Evolutionary conservation across 1,284 basidiomycete species (phyloP), one percentile per base, ranked within the genome.

Genomic region (Pseudozyma hubeiensis): DNA sequence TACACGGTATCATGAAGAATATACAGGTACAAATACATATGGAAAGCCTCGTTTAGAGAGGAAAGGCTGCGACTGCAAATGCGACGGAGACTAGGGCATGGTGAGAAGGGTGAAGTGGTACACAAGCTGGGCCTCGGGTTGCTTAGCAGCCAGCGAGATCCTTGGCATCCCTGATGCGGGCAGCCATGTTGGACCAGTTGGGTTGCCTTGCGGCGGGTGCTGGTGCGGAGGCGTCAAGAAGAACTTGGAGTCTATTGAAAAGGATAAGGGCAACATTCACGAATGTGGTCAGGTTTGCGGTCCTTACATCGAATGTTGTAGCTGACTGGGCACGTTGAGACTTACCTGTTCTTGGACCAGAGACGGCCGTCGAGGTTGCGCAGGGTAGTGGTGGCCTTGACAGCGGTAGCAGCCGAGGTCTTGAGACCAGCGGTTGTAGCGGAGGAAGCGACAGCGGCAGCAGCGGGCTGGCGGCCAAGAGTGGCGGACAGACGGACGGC

Each of bases 401-500:
- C 37, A 40, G 64, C 56, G 3, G 67, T 40, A 24, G 59, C 46
- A 10, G 72, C 67, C 41, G 67, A 75, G 53, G 72, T 70, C 64
- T 66, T 70, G 60, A 75, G 57, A 61, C 67, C 72, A 17, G 71
- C 71, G 10, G 71, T 40, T 31, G 52, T 59, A 13, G 71, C 56
- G 34, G 64, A 59, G 41, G 70, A 61, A 24, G 54, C 57, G 13
- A 53, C 51, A 17, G 44, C 63, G 33, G 50, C 58, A 35, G 52
- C 49, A 35, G 55, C 63, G 54, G 72, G 67, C 67, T 70, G 72
- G 41, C 72, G 67, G 35, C 52, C 67, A 13, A 75, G 67, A 31
- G 72, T 51, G 45, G 72, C 64, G 14, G 72, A 75, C 54, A 75
- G 60, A 31, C 72, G 72, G 54, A 70, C 64, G 57, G 54, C 64